A percentile compares a stretch with the other conserved stretches of the same genome.
These are phyloP conservation scores for Globisporangium iwayamae DNA, from an alignment of 352 stramenopile species.

Conservation along the genomic window DNA sequence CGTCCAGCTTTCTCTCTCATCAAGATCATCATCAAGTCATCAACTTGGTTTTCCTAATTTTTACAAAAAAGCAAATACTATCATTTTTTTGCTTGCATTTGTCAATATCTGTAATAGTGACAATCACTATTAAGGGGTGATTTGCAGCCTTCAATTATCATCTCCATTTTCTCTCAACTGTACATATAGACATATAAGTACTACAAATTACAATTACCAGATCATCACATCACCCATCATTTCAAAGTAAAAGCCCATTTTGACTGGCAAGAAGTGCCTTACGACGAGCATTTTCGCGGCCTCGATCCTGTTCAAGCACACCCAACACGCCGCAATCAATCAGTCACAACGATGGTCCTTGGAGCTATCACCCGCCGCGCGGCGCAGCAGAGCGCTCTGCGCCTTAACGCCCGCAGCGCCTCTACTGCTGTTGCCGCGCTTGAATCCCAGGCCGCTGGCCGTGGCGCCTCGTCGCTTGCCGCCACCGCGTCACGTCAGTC, in stretches of 20 bases:
- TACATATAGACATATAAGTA: neutral
- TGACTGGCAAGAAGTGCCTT: neutral
- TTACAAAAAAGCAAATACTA: too few species aligned
- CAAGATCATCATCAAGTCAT: neutral
- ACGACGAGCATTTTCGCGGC: neutral
- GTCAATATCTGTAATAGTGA: too few species aligned
- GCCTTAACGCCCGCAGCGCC: slow-evolving; percentile 6
- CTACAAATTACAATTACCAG: too few species aligned
- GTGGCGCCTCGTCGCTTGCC: slow-evolving; percentile 5
- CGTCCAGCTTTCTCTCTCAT: neutral
- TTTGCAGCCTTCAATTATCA: neutral
- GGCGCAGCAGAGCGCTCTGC: slow-evolving; percentile 20
- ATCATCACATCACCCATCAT: too few species aligned
- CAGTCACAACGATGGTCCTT: slow-evolving; percentile 22
- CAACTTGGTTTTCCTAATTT: too few species aligned
- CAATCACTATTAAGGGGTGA: too few species aligned
- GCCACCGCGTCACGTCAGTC: neutral
- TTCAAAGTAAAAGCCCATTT: neutral
- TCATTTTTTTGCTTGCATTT: too few species aligned
- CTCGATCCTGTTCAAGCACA: neutral
- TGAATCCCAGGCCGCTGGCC: neutral
- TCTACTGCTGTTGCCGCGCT: neutral
- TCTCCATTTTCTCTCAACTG: neutral
- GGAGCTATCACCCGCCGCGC: slow-evolving; percentile 28
- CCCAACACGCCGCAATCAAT: neutral